A percentile compares a stretch with the other conserved stretches of the same genome.
Conservation (phyloP, 2,329 filamentous ascomycete species). For the Endocalyx cinctus region DNA sequence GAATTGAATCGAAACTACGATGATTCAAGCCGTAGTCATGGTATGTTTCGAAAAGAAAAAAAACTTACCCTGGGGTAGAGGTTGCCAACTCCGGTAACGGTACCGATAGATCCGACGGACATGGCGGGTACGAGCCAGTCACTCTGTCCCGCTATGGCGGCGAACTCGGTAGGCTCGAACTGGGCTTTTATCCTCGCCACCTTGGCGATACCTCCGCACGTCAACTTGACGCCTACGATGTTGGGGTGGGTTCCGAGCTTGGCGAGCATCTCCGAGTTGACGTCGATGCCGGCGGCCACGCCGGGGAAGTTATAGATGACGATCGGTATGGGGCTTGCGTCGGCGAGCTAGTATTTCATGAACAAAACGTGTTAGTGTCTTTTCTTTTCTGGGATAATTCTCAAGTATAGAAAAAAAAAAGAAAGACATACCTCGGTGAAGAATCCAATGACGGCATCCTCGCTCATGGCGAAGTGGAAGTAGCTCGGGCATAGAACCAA, state of each 20-base stretch:
- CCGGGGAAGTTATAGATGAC: slow-evolving; percentile 70
- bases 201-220: slow-evolving; percentile 71
- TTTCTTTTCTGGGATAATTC: no score
- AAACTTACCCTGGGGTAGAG: slow-evolving; percentile 37
- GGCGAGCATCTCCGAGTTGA: slow-evolving; percentile 61
- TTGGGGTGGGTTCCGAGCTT: slow-evolving; percentile 54
- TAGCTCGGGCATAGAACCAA: slow-evolving; percentile 68
- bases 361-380: no score
- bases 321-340: slow-evolving; percentile 54
- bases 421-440: slow-evolving; percentile 52
- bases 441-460: slow-evolving; percentile 55
- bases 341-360: slow-evolving; percentile 46
- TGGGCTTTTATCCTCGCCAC: slow-evolving; percentile 51
- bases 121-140: slow-evolving; percentile 38
- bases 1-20: no score
- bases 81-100: slow-evolving; percentile 12
- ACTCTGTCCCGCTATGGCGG: slow-evolving; percentile 38
- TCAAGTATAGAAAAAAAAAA: no score
- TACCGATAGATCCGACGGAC: slow-evolving; percentile 10
- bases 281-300: slow-evolving; percentile 61
- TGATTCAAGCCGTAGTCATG: no score
- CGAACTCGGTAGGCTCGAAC: slow-evolving; percentile 9
- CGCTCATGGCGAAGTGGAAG: slow-evolving; percentile 61
- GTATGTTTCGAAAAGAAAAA: no score
- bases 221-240: slow-evolving; percentile 67